Conservation (phyloP, 176 grass and related monocot species). For the Saccharum spontaneum region DNA sequence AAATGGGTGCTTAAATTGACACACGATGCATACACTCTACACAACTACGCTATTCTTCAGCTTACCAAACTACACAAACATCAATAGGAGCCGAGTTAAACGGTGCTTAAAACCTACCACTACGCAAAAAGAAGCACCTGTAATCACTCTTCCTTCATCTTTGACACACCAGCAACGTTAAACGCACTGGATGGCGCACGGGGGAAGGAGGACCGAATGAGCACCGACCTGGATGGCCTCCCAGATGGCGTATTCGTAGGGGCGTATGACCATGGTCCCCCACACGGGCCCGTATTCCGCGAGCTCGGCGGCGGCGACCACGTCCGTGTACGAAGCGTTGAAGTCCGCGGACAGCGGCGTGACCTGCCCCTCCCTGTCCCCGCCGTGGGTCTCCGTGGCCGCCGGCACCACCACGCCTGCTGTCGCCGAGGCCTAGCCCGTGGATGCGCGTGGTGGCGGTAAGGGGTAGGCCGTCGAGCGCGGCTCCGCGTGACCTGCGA, state of each 20-base stretch:
- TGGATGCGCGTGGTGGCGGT: no score
- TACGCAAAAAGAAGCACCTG: not conserved
- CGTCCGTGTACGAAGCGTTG: conserved; percentile 94
- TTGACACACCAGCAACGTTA: not conserved
- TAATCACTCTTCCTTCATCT: not conserved
- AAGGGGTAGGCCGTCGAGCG: no score
- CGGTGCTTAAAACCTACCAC: not conserved
- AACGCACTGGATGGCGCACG: not conserved
- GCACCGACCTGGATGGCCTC: conserved; percentile 80
- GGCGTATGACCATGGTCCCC: conserved; percentile 97
- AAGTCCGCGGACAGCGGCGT: conserved; percentile 85
- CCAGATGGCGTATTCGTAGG: conserved; percentile 98
- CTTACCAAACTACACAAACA: not conserved
- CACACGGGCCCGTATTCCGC: conserved; percentile 93
- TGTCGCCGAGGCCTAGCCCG: conserved; percentile 33
- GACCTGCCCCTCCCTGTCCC: conserved; percentile 73
- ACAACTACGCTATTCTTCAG: not conserved
- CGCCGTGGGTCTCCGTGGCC: conserved; percentile 31
- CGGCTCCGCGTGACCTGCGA: no score
- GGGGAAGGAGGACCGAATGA: not conserved
- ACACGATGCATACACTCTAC: not conserved
- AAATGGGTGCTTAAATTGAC: not conserved
- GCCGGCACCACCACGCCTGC: conserved; percentile 42
- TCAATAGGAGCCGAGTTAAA: not conserved
- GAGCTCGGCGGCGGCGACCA: conserved; percentile 86